Conservation (phyloP, 805 yeast genomes). For the Ogataea polymorpha region DNA sequence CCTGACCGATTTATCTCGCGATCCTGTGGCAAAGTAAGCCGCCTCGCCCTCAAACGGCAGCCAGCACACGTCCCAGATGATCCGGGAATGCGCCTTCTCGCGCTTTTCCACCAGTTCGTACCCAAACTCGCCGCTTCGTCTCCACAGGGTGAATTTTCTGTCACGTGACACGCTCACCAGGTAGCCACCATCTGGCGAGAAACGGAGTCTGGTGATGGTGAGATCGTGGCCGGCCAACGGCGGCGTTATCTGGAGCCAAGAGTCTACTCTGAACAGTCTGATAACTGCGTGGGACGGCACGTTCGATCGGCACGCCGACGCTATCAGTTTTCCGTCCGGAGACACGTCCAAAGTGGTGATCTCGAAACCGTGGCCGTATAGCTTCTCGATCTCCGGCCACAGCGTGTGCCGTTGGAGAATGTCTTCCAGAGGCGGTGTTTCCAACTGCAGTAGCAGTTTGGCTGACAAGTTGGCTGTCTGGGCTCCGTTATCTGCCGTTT, state of each 20-base stretch:
- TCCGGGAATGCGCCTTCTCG: constrained; percentile 83
- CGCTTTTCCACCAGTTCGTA: constrained; percentile 28
- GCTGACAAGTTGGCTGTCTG: constrained; percentile 39
- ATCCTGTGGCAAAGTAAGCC: constrained; percentile 68
- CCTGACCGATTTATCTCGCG: constrained; percentile 78
- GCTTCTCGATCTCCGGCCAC: constrained; percentile 92
- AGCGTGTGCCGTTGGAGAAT: constrained; percentile 86
- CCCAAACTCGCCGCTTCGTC: constrained; percentile 29
- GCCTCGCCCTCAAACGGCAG: constrained; percentile 45
- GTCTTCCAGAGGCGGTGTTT: constrained; percentile 80
- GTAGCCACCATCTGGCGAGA: constrained; percentile 63
- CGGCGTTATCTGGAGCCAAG: constrained; percentile 58
- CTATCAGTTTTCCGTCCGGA: constrained; percentile 59
- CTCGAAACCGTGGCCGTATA: constrained; percentile 98
- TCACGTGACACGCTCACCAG: constrained; percentile 85
- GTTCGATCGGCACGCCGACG: constrained; percentile 91
- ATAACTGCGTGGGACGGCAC: constrained; percentile 80
- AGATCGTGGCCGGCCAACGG: constrained; percentile 71
- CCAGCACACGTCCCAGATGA: constrained; percentile 96
- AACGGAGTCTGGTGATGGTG: constrained; percentile 80
- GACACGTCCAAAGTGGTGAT: constrained; percentile 74
- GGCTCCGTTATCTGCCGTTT: constrained; percentile 39
- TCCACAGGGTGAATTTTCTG: constrained; percentile 79
- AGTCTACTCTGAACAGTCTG: constrained; percentile 62
- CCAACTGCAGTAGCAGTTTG: constrained; percentile 45